phyloP scores from a whole-genome alignment of 192 early-diverging fungal genomes.

The Dissophora globulifera region DNA sequence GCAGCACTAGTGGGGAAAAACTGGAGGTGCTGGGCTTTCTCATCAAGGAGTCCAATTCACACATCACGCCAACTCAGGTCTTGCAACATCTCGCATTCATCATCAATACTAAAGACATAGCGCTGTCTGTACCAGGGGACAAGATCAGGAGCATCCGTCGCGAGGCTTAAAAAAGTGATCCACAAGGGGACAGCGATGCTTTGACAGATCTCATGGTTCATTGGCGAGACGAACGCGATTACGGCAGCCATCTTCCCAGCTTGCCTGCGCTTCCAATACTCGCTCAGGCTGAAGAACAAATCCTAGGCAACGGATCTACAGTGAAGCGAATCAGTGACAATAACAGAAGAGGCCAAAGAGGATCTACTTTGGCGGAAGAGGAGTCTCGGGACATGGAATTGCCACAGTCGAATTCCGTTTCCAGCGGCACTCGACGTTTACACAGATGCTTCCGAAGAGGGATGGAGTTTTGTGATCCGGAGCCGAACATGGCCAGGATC shows the following conservation, averaged over 20 bases:
- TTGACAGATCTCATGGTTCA: slow-evolving; percentile 20
- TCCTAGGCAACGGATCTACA: background rate
- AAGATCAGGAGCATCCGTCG: slow-evolving; percentile 38
- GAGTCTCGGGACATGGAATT: slow-evolving; percentile 21
- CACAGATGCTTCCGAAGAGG: slow-evolving; percentile 30
- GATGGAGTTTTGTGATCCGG: slow-evolving; percentile 15
- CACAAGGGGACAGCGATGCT: slow-evolving; percentile 18
- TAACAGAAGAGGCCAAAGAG: slow-evolving; percentile 1
- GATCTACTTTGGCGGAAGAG: slow-evolving; percentile 1
- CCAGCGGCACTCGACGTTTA: slow-evolving; percentile 18
- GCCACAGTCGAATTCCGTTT: slow-evolving; percentile 1
- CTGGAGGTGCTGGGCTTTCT: slow-evolving; percentile 18
- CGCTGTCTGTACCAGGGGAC: slow-evolving; percentile 12
- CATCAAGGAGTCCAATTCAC: slow-evolving; percentile 33
- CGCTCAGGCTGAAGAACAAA: slow-evolving; percentile 42
- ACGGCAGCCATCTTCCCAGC: slow-evolving; percentile 39
- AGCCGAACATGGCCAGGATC: background rate
- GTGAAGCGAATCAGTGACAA: slow-evolving; percentile 1
- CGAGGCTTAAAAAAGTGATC: slow-evolving; percentile 25
- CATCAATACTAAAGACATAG: slow-evolving; percentile 36
- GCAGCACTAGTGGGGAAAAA: slow-evolving; percentile 3
- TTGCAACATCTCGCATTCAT: slow-evolving; percentile 43
- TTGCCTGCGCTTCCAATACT: slow-evolving; percentile 16
- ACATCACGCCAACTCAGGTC: slow-evolving; percentile 19
- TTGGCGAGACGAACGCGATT: slow-evolving; percentile 17